phyloP scores from a whole-genome alignment of 179 eudicot genomes.

The Corrigiola litoralis region DNA sequence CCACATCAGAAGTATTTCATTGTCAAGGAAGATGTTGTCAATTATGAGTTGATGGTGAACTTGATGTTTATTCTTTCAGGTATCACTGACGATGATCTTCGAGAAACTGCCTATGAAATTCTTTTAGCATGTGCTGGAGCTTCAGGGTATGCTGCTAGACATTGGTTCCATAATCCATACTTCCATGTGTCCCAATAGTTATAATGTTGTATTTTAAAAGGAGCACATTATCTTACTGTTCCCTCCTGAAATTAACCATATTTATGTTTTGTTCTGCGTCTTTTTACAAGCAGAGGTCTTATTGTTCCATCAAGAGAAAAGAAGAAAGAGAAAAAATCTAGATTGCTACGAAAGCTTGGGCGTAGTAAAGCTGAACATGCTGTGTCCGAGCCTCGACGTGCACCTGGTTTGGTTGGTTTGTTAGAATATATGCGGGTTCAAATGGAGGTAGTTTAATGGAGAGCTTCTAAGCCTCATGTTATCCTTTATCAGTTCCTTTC shows the following conservation, averaged over 20 bases:
- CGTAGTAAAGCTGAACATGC: constrained; percentile 68
- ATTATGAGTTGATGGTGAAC: background rate
- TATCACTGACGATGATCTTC: constrained; percentile 85
- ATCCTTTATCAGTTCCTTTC: constrained; percentile 4
- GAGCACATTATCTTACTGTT: constrained; percentile 5
- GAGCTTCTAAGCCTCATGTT: constrained; percentile 4
- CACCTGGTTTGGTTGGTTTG: constrained; percentile 79
- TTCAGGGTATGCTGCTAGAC: constrained; percentile 65
- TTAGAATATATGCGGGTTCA: constrained; percentile 94
- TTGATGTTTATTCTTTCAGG: constrained; percentile 40
- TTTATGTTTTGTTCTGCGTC: constrained; percentile 18
- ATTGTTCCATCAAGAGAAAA: constrained; percentile 92
- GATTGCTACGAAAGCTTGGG: constrained; percentile 86
- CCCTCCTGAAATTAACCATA: constrained; percentile 9
- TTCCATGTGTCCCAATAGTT: constrained; percentile 6
- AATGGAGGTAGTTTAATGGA: constrained; percentile 70
- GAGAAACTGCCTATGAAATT: constrained; percentile 94
- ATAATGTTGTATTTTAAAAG: constrained; percentile 4
- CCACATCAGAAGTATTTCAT: background rate
- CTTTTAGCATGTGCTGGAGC: constrained; percentile 99
- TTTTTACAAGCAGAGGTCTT: constrained; percentile 56
- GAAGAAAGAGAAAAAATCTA: constrained; percentile 88
- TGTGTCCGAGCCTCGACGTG: constrained; percentile 51
- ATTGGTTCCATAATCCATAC: constrained; percentile 19
- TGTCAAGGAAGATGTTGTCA: background rate